Conservation (phyloP, 2,329 filamentous ascomycete species). For the Sporothrix mexicana region DNA sequence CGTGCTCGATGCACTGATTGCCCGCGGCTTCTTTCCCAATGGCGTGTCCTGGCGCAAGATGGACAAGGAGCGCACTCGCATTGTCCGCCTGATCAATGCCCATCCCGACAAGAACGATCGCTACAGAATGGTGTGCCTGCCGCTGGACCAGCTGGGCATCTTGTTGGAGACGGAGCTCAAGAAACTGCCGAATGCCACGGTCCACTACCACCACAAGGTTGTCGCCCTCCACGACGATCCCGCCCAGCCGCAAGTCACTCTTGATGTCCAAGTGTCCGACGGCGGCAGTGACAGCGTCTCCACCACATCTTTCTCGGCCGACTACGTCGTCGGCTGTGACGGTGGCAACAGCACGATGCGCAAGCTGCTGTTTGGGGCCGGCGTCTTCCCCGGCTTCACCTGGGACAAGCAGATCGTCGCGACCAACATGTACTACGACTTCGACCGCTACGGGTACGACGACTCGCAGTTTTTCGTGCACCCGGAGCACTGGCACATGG, state of each 20-base stretch:
- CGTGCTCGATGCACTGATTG: constrained; percentile 42
- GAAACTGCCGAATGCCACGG: constrained; percentile 43
- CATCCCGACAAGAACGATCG: neutral
- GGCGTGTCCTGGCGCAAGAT: constrained; percentile 42
- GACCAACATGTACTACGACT: constrained; percentile 70
- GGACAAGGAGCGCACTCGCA: constrained; percentile 34
- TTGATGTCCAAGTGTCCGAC: constrained; percentile 41
- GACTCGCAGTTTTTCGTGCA: constrained; percentile 67
- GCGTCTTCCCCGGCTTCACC: constrained; percentile 63
- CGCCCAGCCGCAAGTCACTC: constrained; percentile 40
- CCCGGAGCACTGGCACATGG: constrained; percentile 63
- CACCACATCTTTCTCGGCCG: constrained; percentile 42
- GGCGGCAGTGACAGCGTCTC: constrained; percentile 29
- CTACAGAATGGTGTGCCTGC: constrained; percentile 49
- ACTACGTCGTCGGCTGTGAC: constrained; percentile 53
- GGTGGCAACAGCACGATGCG: constrained; percentile 51
- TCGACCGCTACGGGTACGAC: constrained; percentile 58
- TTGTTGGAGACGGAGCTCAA: constrained; percentile 50
- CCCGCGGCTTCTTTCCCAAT: constrained; percentile 39
- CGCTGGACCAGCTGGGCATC: constrained; percentile 51
- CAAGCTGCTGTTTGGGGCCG: constrained; percentile 54
- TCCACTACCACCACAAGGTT: constrained; percentile 51
- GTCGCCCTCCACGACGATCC: constrained; percentile 46
- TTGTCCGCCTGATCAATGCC: constrained; percentile 18
- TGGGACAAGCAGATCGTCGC: constrained; percentile 65